Evolutionary conservation across 768 basidiomycete genomes (phyloP).

Genomic region (Serendipita vermifera): DNA sequence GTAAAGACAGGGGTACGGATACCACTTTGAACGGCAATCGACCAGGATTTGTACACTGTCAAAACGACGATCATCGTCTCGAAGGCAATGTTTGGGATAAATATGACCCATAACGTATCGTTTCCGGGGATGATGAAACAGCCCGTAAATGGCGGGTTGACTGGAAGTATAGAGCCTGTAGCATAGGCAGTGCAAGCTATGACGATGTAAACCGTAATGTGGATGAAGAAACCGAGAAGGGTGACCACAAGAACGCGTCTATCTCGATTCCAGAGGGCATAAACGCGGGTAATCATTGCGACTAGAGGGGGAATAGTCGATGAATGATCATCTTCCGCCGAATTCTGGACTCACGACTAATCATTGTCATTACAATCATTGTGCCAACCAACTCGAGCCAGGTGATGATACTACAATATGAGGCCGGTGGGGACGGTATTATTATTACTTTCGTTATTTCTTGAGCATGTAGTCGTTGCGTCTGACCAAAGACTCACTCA

Average conservation of each 20-base stretch:
- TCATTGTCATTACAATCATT: too few species aligned
- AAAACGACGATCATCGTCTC: not conserved
- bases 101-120: not conserved
- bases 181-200: not conserved
- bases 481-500: too few species aligned
- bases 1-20: not conserved
- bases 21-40: not conserved
- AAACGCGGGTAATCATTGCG: not conserved
- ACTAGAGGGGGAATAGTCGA: too few species aligned
- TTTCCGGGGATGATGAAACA: not conserved
- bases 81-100: not conserved
- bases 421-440: too few species aligned
- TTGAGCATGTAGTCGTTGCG: too few species aligned
- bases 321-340: too few species aligned
- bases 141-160: not conserved
- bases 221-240: not conserved
- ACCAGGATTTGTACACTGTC: not conserved
- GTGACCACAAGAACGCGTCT: not conserved
- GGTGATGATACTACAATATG: too few species aligned
- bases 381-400: too few species aligned
- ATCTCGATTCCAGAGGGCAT: conserved; percentile 2
- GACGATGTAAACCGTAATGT: not conserved
- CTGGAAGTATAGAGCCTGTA: not conserved
- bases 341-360: too few species aligned
- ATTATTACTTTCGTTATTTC: too few species aligned